Base-by-base conservation (phyloP, 2,329 filamentous ascomycete species). In the Ophiostoma himal-ulmi region DNA sequence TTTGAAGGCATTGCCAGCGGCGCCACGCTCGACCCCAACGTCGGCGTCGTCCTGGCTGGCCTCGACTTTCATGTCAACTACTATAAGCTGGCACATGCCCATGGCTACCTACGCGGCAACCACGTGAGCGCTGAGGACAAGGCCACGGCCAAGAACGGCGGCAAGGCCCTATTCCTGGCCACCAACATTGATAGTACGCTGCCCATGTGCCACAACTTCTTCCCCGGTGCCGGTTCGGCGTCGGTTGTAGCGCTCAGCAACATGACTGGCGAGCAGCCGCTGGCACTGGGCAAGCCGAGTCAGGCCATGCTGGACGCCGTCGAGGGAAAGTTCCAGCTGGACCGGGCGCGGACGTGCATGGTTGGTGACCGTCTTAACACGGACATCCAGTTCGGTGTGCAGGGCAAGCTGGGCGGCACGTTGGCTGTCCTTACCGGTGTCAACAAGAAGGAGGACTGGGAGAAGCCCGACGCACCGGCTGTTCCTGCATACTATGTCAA, bases 261-360 rank as follows among this genome's bases (percentile, higher is more conserved):
- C 78, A 92, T 92, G 83, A 83, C 86, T 4, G 84, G 83, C 22
- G 81, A 87, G 78, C 84, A 91, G 76, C 94, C 95, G 0, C 80
- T 93, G 41, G 89, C 92, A 3, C 82, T 98, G 57, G 95, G 95
- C 0, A 99, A 99, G 82, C 95, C 95, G 3, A 97, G 93, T 78
- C 93, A 97, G 82, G 94, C 94, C 4, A 99, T 99, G 95, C 97
- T 99, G 94, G 94, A 98, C 79, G 93, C 95, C 3, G 91, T 99
- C 71, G 94, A 98, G 83, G 94, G 94, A 71, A 97, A 96, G 80
- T 97, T 98, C 79, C 85, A 91, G 75, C 90, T 99, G 69, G 89
- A 98, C 78, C 87, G 94, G 52, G 87, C 85, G 72, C 88, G 88
- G 75, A 92, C 95, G 0, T 98, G 95, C 81, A 99, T 99, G 95